Evolutionary conservation across 23 red algal genomes (phyloP).

Genomic region (Chondrus crispus): DNA sequence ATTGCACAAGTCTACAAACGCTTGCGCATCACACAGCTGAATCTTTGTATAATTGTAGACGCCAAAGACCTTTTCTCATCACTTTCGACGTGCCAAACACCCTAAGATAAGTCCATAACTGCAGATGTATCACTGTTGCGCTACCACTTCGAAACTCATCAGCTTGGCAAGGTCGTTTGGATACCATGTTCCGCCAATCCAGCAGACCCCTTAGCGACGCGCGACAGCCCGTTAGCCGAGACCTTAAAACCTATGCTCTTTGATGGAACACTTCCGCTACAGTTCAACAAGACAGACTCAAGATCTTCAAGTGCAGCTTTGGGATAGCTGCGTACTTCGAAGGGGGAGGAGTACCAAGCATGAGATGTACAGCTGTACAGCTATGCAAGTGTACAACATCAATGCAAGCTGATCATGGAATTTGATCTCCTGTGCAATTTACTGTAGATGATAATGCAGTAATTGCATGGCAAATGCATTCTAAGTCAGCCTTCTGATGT

Average conservation of each 20-base stretch:
- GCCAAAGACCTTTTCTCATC: background rate
- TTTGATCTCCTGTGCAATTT: no score
- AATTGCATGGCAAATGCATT: no score
- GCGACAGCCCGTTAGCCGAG: background rate
- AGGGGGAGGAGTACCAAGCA: background rate
- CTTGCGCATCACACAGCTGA: background rate
- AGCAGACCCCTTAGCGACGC: background rate
- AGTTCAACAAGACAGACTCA: background rate
- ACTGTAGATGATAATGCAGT: no score
- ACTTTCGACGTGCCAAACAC: background rate
- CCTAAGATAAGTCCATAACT: conserved; percentile 4
- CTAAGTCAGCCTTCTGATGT: no score
- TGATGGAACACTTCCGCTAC: background rate
- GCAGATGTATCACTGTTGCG: background rate
- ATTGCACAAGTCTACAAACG: background rate
- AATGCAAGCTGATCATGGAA: no score
- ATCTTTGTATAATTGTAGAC: background rate
- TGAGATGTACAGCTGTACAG: background rate
- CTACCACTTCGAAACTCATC: conserved; percentile 9
- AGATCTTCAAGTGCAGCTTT: background rate
- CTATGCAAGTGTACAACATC: background rate
- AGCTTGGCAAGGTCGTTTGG: background rate
- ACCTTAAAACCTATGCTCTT: background rate
- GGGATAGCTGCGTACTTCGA: background rate
- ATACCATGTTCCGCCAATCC: background rate